phyloP scores from a whole-genome alignment of 2,329 filamentous ascomycete genomes.

The Truncatella angustata region DNA sequence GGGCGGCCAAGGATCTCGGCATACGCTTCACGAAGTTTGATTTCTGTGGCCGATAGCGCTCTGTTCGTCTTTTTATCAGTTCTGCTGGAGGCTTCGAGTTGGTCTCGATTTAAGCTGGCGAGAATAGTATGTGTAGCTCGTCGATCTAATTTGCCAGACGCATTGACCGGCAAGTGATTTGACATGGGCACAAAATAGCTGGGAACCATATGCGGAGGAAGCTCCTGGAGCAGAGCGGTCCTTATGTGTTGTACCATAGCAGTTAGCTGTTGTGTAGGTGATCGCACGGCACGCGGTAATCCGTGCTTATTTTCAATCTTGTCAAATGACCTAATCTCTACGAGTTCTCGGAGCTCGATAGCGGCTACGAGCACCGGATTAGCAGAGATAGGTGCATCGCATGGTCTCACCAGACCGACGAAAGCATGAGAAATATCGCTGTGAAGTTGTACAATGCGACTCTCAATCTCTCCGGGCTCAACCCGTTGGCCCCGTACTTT shows the following conservation, averaged over 20 bases:
- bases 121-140: neutral
- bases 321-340: no score
- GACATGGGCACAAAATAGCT: constrained; percentile 1
- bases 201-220: constrained; percentile 2
- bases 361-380: neutral
- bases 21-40: constrained; percentile 1
- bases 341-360: neutral
- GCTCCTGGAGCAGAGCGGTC: neutral
- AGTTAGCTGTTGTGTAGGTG: no score
- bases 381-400: neutral
- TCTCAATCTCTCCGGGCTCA: constrained; percentile 29
- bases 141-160: constrained; percentile 9
- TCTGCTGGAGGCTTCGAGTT: no score
- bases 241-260: neutral
- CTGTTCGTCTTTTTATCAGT: no score
- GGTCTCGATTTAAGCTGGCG: neutral
- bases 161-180: neutral
- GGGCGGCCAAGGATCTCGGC: neutral
- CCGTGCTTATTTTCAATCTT: no score
- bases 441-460: neutral
- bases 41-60: neutral
- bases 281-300: no score
- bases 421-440: neutral
- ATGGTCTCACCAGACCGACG: constrained; percentile 6
- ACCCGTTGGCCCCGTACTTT: constrained; percentile 32